Base-by-base conservation (phyloP, 352 stramenopile species). In the Globisporangium polare region DNA sequence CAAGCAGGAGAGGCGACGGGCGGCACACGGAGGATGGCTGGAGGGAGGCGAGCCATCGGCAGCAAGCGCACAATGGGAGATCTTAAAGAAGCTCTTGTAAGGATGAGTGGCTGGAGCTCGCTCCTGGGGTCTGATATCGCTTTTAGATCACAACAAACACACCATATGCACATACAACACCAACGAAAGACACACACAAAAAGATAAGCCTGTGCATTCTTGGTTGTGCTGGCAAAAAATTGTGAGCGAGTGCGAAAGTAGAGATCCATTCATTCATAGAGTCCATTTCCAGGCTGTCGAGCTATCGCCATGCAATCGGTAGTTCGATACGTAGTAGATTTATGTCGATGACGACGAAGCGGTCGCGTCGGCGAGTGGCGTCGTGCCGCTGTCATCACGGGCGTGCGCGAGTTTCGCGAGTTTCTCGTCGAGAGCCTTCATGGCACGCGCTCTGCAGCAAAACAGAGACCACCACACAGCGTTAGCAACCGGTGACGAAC, bases 371-470 rank as follows among this genome's bases (percentile, higher is more conserved):
- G 20, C 29, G 27, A 55, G 3, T 26, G 49, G 49, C 13, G 49
- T 15, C 5, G 22, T 18, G n/a, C 31, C 22, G 31, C 29, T 65
- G 17, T 67, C 46, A 8, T 67, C 61, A 1, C 63, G 63, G 17
- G 69, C 72, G 22, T 80, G 65, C 10, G 86, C 86, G 27, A 95
- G 68, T 57, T 95, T 95, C 35, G 86, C 86, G 27, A 95, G 67
- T 41, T 95, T 95, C 59, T 93, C 86, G 51, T 95, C 86, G n/a
- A 95, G 69, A 26, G 86, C 86, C 53, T 91, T 92, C 84, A 95
- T 94, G 12, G 86, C 86, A 66, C 86, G 74, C 39, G 84, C 86
- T 72, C 86, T 95, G 53, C 3, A 41, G 7, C 7, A 13, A 9
- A 18, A 63, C 35, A 27, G 39, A 53, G 5, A 51, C 8, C 18